Conservation (phyloP, 2,329 filamentous ascomycete species). For the Colletotrichum lindemuthianum region DNA sequence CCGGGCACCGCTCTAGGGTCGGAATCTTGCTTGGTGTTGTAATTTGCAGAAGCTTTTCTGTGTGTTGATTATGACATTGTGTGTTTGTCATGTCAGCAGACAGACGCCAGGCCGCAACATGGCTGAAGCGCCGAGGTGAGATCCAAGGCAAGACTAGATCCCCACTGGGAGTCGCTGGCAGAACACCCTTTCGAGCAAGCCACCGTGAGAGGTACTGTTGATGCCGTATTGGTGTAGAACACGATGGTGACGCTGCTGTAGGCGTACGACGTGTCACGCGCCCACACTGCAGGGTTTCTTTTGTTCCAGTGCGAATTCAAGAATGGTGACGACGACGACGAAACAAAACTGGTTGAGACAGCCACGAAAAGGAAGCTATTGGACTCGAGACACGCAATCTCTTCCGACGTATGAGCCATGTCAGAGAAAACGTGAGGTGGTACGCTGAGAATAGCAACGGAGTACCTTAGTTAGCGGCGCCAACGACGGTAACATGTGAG, state of each 20-base stretch:
- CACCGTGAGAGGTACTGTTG: neutral
- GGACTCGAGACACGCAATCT: too few species aligned
- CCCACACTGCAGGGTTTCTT: neutral
- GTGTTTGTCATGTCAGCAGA: conserved; percentile 1
- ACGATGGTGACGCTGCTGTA: neutral
- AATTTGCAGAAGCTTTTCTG: too few species aligned
- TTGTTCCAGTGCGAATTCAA: neutral
- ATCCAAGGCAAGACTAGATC: conserved; percentile 7
- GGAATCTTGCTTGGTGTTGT: too few species aligned
- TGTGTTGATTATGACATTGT: neutral
- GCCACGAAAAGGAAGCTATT: neutral
- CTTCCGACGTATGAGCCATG: conserved; percentile 13
- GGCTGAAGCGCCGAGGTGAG: conserved; percentile 4
- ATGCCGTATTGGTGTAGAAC: neutral
- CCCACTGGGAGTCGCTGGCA: conserved; percentile 29
- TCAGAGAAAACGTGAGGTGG: conserved; percentile 28
- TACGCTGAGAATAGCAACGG: conserved; percentile 34
- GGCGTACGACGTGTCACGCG: conserved; percentile 16
- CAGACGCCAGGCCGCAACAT: neutral
- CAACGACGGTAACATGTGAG: neutral
- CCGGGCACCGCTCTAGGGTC: neutral
- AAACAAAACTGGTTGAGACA: conserved; percentile 18
- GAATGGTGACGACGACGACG: neutral
- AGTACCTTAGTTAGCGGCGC: neutral
- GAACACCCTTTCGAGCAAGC: conserved; percentile 17